Percentiles rank a stretch among this genome's conserved stretches.
Evolutionary conservation across 768 basidiomycete species (phyloP).

Genomic region (Trametes gibbosa): DNA sequence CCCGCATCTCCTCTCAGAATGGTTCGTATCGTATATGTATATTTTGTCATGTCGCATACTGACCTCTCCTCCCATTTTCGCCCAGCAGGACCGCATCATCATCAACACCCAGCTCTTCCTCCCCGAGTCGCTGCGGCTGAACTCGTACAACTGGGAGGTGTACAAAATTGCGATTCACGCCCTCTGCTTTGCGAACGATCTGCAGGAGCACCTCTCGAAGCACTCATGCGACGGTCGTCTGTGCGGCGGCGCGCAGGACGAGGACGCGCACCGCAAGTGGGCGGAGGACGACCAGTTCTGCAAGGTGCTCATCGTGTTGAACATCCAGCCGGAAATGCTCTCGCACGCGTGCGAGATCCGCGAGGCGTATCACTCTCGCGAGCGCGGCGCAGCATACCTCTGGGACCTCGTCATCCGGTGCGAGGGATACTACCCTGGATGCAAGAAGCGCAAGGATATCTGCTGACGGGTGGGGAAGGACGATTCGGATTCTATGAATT

Average conservation of each 20-base stretch:
- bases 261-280: background rate
- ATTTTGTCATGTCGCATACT: too few relatives aligned
- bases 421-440: background rate
- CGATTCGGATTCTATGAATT: background rate
- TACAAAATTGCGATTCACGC: background rate
- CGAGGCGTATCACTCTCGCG: background rate
- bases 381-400: background rate
- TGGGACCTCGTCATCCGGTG: background rate
- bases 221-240: background rate
- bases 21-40: too few relatives aligned
- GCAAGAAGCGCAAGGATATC: background rate
- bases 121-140: background rate
- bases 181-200: background rate
- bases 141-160: background rate
- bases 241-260: background rate
- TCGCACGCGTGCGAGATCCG: background rate
- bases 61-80: too few relatives aligned
- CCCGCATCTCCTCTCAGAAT: too few relatives aligned
- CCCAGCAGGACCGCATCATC: background rate
- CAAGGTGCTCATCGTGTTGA: background rate
- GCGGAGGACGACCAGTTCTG: constrained; percentile 1
- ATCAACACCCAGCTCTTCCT: background rate
- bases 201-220: background rate
- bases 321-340: background rate
- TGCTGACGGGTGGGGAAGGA: background rate